These are phyloP conservation scores for Dendrobium chrysotoxum DNA, from an alignment of 106 monocot species.

Conservation along the genomic window DNA sequence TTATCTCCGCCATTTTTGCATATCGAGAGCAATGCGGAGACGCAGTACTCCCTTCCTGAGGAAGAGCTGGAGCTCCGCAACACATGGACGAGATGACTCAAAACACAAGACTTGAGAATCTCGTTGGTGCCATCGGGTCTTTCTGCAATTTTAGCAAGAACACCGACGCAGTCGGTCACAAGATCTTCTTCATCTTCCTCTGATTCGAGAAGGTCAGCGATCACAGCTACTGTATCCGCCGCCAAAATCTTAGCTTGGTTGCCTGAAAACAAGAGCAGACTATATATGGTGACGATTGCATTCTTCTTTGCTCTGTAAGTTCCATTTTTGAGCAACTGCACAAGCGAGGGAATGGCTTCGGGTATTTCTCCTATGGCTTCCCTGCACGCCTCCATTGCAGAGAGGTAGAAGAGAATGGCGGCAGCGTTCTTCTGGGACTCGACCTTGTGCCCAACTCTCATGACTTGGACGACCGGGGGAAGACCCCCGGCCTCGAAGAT, in stretches of 20 bases:
- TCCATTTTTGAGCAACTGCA: slow-evolving; percentile 39
- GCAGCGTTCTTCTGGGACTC: slow-evolving; percentile 64
- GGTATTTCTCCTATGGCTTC: slow-evolving; percentile 43
- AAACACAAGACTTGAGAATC: slow-evolving; percentile 23
- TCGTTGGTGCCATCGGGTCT: slow-evolving; percentile 32
- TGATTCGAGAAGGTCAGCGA: slow-evolving; percentile 8
- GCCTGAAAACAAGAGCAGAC: slow-evolving; percentile 31
- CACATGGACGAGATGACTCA: slow-evolving; percentile 27
- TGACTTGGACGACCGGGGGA: slow-evolving; percentile 24
- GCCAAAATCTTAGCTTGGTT: slow-evolving; percentile 42
- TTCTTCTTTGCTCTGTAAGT: slow-evolving; percentile 57
- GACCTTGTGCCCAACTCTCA: slow-evolving; percentile 23
- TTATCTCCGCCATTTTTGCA: slow-evolving; percentile 44
- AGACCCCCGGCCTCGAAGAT: slow-evolving; percentile 46
- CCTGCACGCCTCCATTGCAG: slow-evolving; percentile 44
- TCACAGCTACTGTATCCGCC: slow-evolving; percentile 23
- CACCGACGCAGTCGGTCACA: slow-evolving; percentile 34
- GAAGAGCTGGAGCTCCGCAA: slow-evolving; percentile 32
- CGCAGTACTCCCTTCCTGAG: slow-evolving; percentile 46
- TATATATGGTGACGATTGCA: slow-evolving; percentile 45
- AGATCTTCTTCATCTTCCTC: slow-evolving; percentile 43
- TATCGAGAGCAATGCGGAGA: slow-evolving; percentile 38
- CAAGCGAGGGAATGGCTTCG: slow-evolving; percentile 51
- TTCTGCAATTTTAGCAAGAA: slow-evolving; percentile 54
- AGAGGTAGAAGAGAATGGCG: slow-evolving; percentile 70